Conservation (phyloP, 1,284 basidiomycete species). For the Boletus sp. region DNA sequence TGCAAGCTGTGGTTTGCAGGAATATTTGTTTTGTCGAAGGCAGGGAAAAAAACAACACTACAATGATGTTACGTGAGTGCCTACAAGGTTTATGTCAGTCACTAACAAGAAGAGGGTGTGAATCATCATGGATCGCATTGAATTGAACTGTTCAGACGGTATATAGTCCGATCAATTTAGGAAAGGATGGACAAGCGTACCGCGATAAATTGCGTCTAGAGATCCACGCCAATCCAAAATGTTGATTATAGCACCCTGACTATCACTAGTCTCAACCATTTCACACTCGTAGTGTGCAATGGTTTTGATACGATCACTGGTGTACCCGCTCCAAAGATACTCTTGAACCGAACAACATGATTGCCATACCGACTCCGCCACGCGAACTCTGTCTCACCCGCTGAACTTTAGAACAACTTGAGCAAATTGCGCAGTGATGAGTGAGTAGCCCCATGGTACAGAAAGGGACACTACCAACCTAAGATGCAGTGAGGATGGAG, state of each 20-base stretch:
- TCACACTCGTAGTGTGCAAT: constrained; percentile 18
- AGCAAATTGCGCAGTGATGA: constrained; percentile 24
- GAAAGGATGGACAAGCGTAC: constrained; percentile 31
- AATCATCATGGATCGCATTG: constrained; percentile 38
- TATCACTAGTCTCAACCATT: constrained; percentile 43
- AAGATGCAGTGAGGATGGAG: no score
- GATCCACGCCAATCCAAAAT: constrained; percentile 43
- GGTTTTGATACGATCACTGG: no score
- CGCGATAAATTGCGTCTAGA: constrained; percentile 48
- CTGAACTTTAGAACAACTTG: constrained; percentile 30
- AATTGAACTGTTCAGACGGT: constrained; percentile 39
- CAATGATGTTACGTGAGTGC: neutral
- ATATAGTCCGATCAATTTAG: neutral
- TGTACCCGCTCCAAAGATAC: constrained; percentile 31
- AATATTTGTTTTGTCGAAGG: constrained; percentile 21
- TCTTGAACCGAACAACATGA: constrained; percentile 31
- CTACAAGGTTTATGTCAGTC: neutral
- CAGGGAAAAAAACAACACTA: constrained; percentile 23
- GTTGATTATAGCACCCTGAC: constrained; percentile 41
- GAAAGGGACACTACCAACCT: constrained; percentile 24
- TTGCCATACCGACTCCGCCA: constrained; percentile 38
- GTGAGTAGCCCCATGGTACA: neutral
- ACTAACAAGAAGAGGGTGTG: constrained; percentile 45
- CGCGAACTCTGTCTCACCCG: constrained; percentile 34
- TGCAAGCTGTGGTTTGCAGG: constrained; percentile 41